A percentile compares a stretch with the other conserved stretches of the same genome.
phyloP scores from a whole-genome alignment of 495 filamentous ascomycete genomes.

The Usnea hakonensis region DNA sequence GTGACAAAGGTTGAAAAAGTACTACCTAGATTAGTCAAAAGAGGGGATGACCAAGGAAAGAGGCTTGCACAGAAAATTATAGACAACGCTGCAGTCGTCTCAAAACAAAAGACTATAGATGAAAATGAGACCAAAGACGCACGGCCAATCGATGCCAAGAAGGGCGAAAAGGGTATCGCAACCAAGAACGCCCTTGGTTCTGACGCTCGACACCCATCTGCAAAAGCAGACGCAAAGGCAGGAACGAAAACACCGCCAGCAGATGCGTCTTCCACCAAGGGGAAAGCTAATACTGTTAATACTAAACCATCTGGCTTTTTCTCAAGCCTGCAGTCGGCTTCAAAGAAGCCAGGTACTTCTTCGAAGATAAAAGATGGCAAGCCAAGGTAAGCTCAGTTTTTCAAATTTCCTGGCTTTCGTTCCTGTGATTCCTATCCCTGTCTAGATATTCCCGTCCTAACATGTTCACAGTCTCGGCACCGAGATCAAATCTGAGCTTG shows the following conservation, averaged over 20 bases:
- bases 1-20: slow-evolving; percentile 62
- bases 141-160: slow-evolving; percentile 39
- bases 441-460: slow-evolving; percentile 22
- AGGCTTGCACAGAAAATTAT: slow-evolving; percentile 48
- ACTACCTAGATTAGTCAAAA: slow-evolving; percentile 54
- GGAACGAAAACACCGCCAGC: not conserved
- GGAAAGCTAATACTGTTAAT: slow-evolving; percentile 42
- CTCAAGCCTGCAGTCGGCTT: slow-evolving; percentile 50
- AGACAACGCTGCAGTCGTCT: slow-evolving; percentile 48
- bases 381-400: slow-evolving; percentile 12
- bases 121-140: slow-evolving; percentile 42
- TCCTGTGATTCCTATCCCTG: not conserved
- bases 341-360: slow-evolving; percentile 53
- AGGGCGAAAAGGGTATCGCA: slow-evolving; percentile 26
- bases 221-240: slow-evolving; percentile 28
- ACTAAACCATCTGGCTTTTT: slow-evolving; percentile 54
- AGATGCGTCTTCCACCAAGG: slow-evolving; percentile 32
- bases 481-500: slow-evolving; percentile 36
- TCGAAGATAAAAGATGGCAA: slow-evolving; percentile 25
- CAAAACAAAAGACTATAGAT: slow-evolving; percentile 42
- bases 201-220: slow-evolving; percentile 8
- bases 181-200: slow-evolving; percentile 15
- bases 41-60: slow-evolving; percentile 56
- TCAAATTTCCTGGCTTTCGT: not conserved
- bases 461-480: slow-evolving; percentile 23